A percentile compares a stretch with the other conserved stretches of the same genome.
These are phyloP conservation scores for Calvatia gigantea DNA, from an alignment of 768 basidiomycete genomes.

Conservation along the genomic window DNA sequence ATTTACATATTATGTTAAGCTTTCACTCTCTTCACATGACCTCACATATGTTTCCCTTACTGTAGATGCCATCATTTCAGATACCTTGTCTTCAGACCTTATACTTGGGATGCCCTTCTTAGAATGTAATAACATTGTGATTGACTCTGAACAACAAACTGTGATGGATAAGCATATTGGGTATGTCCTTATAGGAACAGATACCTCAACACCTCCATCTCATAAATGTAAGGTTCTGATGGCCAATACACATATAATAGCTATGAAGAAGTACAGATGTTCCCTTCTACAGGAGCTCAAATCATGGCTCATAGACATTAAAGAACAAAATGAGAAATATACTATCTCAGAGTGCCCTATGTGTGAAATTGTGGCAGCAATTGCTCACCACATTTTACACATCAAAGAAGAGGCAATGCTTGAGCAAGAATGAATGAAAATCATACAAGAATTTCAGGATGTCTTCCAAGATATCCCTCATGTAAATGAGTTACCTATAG, in stretches of 20 bases:
- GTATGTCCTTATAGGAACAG: not conserved
- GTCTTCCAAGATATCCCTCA: constrained; percentile 28
- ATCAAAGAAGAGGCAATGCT: not conserved
- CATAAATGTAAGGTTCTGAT: not conserved
- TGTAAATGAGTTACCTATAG: constrained; percentile 18
- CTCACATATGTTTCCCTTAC: constrained; percentile 14
- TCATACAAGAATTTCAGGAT: constrained; percentile 12
- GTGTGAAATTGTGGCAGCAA: not conserved
- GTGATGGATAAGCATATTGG: constrained; percentile 13
- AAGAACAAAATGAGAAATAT: not conserved
- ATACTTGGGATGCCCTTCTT: constrained; percentile 33
- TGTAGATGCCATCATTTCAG: constrained; percentile 20
- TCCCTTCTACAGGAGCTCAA: not conserved
- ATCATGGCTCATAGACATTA: not conserved
- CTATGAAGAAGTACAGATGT: not conserved
- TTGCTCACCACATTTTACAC: not conserved
- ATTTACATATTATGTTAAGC: constrained; percentile 16
- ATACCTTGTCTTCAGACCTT: too few relatives aligned
- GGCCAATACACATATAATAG: not conserved
- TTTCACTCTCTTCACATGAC: constrained; percentile 17
- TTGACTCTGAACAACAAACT: constrained; percentile 21
- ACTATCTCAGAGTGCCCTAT: not conserved
- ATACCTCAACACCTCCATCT: not conserved
- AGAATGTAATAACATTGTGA: constrained; percentile 27
- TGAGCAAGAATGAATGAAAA: constrained; percentile 4